Conservation (phyloP, 768 basidiomycete genomes). For the Pholiota molesta region DNA sequence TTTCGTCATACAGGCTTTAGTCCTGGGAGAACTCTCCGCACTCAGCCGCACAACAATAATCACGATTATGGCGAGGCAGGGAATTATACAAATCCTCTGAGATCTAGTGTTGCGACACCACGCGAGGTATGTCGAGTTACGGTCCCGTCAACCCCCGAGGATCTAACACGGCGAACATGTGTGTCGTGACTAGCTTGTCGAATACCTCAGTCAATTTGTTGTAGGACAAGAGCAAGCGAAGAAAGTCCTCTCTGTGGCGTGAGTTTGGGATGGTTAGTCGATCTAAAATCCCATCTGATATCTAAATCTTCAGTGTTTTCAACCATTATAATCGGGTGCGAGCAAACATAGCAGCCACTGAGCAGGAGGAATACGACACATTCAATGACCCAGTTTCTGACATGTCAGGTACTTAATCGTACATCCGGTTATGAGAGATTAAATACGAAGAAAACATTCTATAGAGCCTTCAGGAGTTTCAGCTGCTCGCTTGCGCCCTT, state of each 20-base stretch:
- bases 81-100: slow-evolving; percentile 6
- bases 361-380: slow-evolving; percentile 34
- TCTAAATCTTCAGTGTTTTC: slow-evolving; percentile 64
- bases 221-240: slow-evolving; percentile 93
- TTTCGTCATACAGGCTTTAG: slow-evolving; percentile 24
- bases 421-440: background rate
- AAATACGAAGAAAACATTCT: background rate
- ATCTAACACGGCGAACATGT: background rate
- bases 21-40: slow-evolving; percentile 43
- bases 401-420: background rate
- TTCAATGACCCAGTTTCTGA: slow-evolving; percentile 5
- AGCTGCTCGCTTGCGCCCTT: slow-evolving; percentile 65
- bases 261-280: slow-evolving; percentile 34
- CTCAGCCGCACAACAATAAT: slow-evolving; percentile 54
- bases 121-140: slow-evolving; percentile 38
- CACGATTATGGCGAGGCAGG: slow-evolving; percentile 16
- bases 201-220: slow-evolving; percentile 87
- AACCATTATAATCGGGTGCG: slow-evolving; percentile 93
- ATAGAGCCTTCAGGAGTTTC: slow-evolving; percentile 37
- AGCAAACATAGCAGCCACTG: slow-evolving; percentile 60
- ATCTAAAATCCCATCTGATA: background rate
- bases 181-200: slow-evolving; percentile 57
- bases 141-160: background rate
- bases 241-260: slow-evolving; percentile 94
- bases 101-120: slow-evolving; percentile 32